Conservation (phyloP, 2,329 filamentous ascomycete genomes). For the Colletotrichum costaricense region DNA sequence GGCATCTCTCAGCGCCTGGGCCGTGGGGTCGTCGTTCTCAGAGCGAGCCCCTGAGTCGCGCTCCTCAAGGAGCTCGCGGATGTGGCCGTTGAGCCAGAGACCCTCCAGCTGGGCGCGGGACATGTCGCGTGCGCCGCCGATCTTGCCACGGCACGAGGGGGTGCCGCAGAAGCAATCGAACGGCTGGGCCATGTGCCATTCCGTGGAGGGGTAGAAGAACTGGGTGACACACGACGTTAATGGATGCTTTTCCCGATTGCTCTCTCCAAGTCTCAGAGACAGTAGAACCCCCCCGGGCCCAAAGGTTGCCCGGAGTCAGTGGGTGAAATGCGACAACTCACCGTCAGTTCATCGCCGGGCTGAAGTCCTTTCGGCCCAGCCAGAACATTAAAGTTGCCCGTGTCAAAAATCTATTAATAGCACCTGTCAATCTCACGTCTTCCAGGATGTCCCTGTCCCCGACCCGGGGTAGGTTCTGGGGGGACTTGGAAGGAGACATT, state of each 20-base stretch:
- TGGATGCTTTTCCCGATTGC: neutral
- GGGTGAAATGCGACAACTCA: slow-evolving; percentile 40
- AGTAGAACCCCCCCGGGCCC: too few species aligned
- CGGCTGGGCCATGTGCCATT: slow-evolving; percentile 79
- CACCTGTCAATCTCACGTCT: slow-evolving; percentile 23
- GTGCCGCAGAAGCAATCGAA: slow-evolving; percentile 74
- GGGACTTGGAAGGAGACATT: neutral
- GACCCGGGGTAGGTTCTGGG: neutral
- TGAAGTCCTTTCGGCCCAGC: slow-evolving; percentile 67
- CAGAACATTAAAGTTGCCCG: slow-evolving; percentile 65
- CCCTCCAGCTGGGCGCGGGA: slow-evolving; percentile 62
- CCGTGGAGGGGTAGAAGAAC: slow-evolving; percentile 82
- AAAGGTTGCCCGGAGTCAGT: neutral
- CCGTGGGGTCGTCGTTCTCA: slow-evolving; percentile 50
- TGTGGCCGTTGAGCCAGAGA: slow-evolving; percentile 72
- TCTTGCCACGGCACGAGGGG: slow-evolving; percentile 68
- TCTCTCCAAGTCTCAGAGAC: neutral
- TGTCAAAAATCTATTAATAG: slow-evolving; percentile 67
- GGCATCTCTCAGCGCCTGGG: slow-evolving; percentile 54
- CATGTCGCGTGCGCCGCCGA: slow-evolving; percentile 74
- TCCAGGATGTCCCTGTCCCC: slow-evolving; percentile 17
- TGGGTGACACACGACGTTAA: slow-evolving; percentile 38
- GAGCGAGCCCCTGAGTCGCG: slow-evolving; percentile 35
- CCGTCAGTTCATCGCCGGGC: slow-evolving; percentile 68
- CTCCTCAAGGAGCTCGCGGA: slow-evolving; percentile 65